These are phyloP conservation scores for Lonicera japonica DNA, from an alignment of 129 eudicot genomes.

Conservation along the genomic window DNA sequence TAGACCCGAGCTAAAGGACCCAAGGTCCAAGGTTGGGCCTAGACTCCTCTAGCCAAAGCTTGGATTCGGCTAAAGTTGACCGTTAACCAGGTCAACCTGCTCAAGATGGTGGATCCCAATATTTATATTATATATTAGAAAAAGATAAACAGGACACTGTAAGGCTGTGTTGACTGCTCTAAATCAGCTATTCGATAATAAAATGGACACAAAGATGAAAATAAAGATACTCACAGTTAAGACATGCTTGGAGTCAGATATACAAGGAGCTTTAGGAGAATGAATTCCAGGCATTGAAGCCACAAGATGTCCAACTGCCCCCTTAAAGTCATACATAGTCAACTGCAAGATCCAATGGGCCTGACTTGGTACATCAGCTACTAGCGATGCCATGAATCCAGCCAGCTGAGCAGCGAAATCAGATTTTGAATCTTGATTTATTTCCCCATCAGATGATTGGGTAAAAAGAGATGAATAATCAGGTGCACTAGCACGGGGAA, in stretches of 20 bases:
- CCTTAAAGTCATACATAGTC: conserved; percentile 63
- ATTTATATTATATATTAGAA: neutral
- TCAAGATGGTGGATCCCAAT: neutral
- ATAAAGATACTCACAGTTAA: conserved; percentile 34
- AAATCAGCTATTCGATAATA: neutral
- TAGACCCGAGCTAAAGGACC: too few relatives aligned
- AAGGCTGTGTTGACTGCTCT: neutral
- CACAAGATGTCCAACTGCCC: conserved; percentile 68
- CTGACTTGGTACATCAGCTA: conserved; percentile 72
- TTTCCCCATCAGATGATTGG: conserved; percentile 34
- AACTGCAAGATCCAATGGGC: conserved; percentile 68
- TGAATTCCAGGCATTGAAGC: conserved; percentile 89
- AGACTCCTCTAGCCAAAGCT: too few relatives aligned
- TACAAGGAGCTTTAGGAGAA: conserved; percentile 42
- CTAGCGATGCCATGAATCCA: conserved; percentile 70
- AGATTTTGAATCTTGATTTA: conserved; percentile 33
- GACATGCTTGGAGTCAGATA: conserved; percentile 30
- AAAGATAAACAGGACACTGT: neutral
- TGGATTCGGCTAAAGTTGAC: too few relatives aligned
- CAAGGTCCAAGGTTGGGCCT: too few relatives aligned
- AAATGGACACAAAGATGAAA: conserved; percentile 4
- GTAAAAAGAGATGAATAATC: conserved; percentile 51
- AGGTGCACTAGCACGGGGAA: conserved; percentile 44
- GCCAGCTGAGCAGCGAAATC: conserved; percentile 94
- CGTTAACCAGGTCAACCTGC: too few relatives aligned